phyloP scores from a whole-genome alignment of 1,284 basidiomycete genomes.

The Neotropicomus parvogracilis region DNA sequence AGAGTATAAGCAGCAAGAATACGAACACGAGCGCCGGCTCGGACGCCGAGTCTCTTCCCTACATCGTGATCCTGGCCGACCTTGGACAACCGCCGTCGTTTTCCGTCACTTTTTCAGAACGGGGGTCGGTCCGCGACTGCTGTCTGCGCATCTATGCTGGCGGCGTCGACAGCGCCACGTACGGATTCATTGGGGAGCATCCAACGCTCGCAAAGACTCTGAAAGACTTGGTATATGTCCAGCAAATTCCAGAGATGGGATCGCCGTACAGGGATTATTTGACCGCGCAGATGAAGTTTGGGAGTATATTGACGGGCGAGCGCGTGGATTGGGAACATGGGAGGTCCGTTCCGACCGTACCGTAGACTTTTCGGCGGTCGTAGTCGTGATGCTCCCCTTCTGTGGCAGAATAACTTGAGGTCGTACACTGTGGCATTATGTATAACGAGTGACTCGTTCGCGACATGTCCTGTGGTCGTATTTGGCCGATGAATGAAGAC shows the following conservation, averaged over 20 bases:
- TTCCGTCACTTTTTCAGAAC: slow-evolving; percentile 1
- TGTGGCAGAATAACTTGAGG: too few relatives aligned
- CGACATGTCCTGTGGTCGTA: too few relatives aligned
- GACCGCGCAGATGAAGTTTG: neutral
- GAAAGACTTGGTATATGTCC: neutral
- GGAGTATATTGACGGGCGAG: neutral
- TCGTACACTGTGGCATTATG: too few relatives aligned
- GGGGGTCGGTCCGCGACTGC: neutral
- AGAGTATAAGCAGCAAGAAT: neutral
- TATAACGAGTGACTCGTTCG: too few relatives aligned
- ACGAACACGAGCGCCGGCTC: too few relatives aligned
- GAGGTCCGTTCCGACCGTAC: too few relatives aligned
- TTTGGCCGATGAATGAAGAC: too few relatives aligned
- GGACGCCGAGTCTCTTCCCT: neutral
- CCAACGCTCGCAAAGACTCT: neutral
- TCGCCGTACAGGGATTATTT: neutral
- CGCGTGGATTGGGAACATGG: slow-evolving; percentile 8
- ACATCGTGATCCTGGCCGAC: slow-evolving; percentile 14
- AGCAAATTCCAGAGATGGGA: neutral
- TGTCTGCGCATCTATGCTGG: slow-evolving; percentile 10
- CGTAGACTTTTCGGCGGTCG: too few relatives aligned
- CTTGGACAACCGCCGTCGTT: slow-evolving; percentile 1
- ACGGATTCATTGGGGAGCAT: slow-evolving; percentile 3
- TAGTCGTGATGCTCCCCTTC: too few relatives aligned
- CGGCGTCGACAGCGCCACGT: slow-evolving; percentile 1